phyloP scores from a whole-genome alignment of 768 basidiomycete genomes.

The Tricholoma flavovirens region DNA sequence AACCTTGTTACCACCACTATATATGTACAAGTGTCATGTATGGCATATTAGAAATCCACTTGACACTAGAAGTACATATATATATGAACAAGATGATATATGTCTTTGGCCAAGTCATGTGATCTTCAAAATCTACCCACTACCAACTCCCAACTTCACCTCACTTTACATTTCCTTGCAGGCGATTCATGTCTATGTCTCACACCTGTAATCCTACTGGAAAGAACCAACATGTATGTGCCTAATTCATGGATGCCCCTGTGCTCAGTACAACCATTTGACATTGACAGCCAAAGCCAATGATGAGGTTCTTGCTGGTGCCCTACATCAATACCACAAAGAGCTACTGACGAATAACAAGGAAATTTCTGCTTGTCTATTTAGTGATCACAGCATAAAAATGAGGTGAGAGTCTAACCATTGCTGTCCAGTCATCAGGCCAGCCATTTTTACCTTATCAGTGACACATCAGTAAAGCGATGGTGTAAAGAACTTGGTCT shows the following conservation, averaged over 20 bases:
- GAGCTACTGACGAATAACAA: not conserved
- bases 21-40: too few species aligned
- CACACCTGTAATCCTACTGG: constrained; percentile 14
- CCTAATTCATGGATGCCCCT: not conserved
- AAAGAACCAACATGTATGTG: constrained; percentile 17
- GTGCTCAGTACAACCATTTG: not conserved
- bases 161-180: not conserved
- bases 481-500: not conserved
- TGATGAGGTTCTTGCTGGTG: too few species aligned
- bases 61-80: too few species aligned
- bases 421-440: not conserved
- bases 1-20: too few species aligned
- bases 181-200: not conserved
- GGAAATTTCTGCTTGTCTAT: not conserved
- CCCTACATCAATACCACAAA: not conserved
- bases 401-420: constrained; percentile 6
- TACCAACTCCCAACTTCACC: too few species aligned
- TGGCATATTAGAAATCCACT: too few species aligned
- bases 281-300: constrained; percentile 6
- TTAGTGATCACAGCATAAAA: constrained; percentile 13
- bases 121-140: too few species aligned
- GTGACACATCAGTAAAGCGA: not conserved
- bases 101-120: too few species aligned
- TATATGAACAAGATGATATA: too few species aligned
- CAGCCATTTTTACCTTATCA: not conserved